Conservation (phyloP, 352 stramenopile species). For the Phytophthora idaei region DNA sequence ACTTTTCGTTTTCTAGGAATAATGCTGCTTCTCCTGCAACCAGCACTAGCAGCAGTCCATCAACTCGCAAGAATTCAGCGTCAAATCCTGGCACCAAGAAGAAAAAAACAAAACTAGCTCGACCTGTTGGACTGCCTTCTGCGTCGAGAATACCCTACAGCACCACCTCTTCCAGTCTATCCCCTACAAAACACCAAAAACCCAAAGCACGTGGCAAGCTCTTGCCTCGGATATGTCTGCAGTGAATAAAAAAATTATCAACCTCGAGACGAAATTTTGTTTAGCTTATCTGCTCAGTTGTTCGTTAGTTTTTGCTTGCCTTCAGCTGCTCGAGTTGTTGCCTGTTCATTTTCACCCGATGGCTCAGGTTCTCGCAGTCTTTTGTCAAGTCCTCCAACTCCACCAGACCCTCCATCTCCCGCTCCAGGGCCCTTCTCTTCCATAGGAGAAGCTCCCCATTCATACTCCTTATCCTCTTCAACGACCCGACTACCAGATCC, state of each 20-base stretch:
- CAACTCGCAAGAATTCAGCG: conserved; percentile 23
- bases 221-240: conserved; percentile 33
- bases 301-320: too few species aligned
- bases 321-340: too few species aligned
- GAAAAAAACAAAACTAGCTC: conserved; percentile 31
- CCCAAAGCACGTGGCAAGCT: conserved; percentile 29
- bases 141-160: conserved; percentile 19
- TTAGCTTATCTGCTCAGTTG: background rate
- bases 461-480: too few species aligned
- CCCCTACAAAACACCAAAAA: conserved; percentile 34
- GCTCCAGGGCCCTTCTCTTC: too few species aligned
- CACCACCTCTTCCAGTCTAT: conserved; percentile 7
- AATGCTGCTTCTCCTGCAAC: conserved; percentile 23
- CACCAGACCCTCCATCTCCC: too few species aligned
- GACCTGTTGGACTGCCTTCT: conserved; percentile 22
- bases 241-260: conserved; percentile 12
- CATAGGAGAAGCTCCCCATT: too few species aligned
- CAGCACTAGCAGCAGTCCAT: conserved; percentile 16
- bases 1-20: conserved; percentile 28
- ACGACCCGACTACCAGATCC: too few species aligned
- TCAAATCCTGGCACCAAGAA: conserved; percentile 16
- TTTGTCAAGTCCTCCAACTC: too few species aligned
- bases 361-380: too few species aligned
- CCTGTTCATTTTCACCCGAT: too few species aligned
- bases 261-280: background rate